A percentile compares a stretch with the other conserved stretches of the same genome.
These are phyloP conservation scores for Pseudocercospora macadamiae DNA, from an alignment of 2,329 filamentous ascomycete species.

Conservation along the genomic window DNA sequence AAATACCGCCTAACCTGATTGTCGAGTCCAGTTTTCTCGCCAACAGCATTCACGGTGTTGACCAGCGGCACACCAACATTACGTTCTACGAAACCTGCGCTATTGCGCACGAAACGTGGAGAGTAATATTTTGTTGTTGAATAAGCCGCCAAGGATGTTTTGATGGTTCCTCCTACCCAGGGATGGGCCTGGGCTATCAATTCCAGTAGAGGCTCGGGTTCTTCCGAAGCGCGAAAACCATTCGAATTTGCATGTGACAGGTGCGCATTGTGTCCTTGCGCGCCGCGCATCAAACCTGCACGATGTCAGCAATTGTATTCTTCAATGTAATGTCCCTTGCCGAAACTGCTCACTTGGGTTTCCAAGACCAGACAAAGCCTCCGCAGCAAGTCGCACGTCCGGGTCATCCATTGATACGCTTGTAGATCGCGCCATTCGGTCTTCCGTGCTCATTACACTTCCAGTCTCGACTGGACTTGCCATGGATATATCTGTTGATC, in stretches of 20 bases:
- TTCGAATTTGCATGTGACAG: conserved; percentile 29
- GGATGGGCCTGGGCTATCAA: conserved; percentile 88
- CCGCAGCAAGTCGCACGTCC: conserved; percentile 53
- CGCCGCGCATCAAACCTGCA: conserved; percentile 49
- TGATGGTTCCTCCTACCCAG: conserved; percentile 74
- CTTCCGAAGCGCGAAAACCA: conserved; percentile 37
- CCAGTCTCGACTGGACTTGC: conserved; percentile 50
- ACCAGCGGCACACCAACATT: conserved; percentile 80
- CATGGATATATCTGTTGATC: conserved; percentile 40
- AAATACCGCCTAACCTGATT: conserved; percentile 84
- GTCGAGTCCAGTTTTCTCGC: conserved; percentile 84
- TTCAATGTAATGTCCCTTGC: not conserved
- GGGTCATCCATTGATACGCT: conserved; percentile 53
- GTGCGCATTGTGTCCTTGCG: conserved; percentile 35
- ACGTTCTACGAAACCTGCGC: conserved; percentile 87
- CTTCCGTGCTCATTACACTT: conserved; percentile 47
- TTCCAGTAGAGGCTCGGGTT: conserved; percentile 79
- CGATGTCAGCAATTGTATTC: not conserved
- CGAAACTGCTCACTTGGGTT: conserved; percentile 47
- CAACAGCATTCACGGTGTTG: conserved; percentile 82
- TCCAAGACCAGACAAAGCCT: conserved; percentile 54
- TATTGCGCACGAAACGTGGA: conserved; percentile 80
- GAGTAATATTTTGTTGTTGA: conserved; percentile 87
- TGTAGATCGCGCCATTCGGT: conserved; percentile 41
- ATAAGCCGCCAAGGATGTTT: conserved; percentile 82